These are phyloP conservation scores for Colletotrichum sp. DNA, from an alignment of 2,329 filamentous ascomycete species.

Conservation along the genomic window DNA sequence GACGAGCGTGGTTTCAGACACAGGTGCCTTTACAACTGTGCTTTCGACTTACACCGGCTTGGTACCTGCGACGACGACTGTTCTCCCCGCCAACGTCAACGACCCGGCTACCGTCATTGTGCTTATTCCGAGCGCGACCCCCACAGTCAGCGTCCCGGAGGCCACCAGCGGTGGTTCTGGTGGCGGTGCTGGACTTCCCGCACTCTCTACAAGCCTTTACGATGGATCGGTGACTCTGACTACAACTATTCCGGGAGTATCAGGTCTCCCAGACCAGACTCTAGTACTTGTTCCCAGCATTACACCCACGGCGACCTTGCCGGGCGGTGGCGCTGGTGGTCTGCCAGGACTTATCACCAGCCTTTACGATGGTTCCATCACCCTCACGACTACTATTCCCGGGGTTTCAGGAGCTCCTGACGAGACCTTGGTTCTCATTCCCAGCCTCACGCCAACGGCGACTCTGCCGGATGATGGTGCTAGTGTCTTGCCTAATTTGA, in stretches of 20 bases:
- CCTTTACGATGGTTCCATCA: background rate
- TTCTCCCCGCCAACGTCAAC: constrained; percentile 1
- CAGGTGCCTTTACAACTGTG: background rate
- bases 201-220: background rate
- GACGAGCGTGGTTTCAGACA: background rate
- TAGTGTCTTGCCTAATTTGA: background rate
- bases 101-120: constrained; percentile 8
- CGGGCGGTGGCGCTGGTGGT: background rate
- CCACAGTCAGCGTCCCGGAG: background rate
- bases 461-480: background rate
- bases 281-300: background rate
- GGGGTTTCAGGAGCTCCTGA: background rate
- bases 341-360: background rate
- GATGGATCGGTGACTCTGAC: background rate
- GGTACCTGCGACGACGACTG: constrained; percentile 1
- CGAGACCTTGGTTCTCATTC: background rate
- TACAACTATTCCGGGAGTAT: background rate
- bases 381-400: background rate
- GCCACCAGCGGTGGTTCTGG: background rate
- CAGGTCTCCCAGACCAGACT: background rate
- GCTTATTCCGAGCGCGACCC: background rate
- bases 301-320: background rate
- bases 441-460: background rate
- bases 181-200: background rate
- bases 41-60: constrained; percentile 7